A percentile compares a stretch with the other conserved stretches of the same genome.
phyloP scores from a whole-genome alignment of 129 eudicot genomes.

The Lactuca saligna region DNA sequence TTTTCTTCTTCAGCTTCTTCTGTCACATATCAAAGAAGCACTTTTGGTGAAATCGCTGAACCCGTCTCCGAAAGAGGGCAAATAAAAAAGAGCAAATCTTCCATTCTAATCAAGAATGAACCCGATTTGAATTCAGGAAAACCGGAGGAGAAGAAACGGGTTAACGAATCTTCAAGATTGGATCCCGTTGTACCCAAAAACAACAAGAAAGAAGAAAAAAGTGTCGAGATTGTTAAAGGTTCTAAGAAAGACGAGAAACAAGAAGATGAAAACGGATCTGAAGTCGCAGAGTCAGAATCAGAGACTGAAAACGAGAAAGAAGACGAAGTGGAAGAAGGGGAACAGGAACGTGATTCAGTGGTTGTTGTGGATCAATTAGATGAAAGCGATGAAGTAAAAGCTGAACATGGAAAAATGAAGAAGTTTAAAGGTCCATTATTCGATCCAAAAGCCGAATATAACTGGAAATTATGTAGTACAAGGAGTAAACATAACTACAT shows the following conservation, averaged over 20 bases:
- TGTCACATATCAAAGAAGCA: slow-evolving; percentile 72
- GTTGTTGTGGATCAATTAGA: slow-evolving; percentile 48
- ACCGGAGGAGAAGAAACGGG: slow-evolving; percentile 34
- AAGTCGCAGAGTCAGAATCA: slow-evolving; percentile 17
- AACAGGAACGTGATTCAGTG: slow-evolving; percentile 44
- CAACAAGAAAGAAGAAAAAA: slow-evolving; percentile 33
- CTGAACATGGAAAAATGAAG: slow-evolving; percentile 42
- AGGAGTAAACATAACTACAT: slow-evolving; percentile 96
- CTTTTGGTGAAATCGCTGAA: slow-evolving; percentile 80
- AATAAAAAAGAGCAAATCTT: slow-evolving; percentile 17
- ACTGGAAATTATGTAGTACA: slow-evolving; percentile 73
- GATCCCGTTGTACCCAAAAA: slow-evolving; percentile 23
- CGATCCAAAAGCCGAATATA: slow-evolving; percentile 71
- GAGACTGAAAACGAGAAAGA: slow-evolving; percentile 28
- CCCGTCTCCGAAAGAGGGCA: slow-evolving; percentile 48
- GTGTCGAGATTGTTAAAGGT: slow-evolving; percentile 36
- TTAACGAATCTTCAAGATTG: slow-evolving; percentile 48
- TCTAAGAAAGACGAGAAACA: slow-evolving; percentile 23
- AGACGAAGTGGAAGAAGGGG: slow-evolving; percentile 33
- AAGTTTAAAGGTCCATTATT: slow-evolving; percentile 67
- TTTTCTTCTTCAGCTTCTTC: slow-evolving; percentile 73
- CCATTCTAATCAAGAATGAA: slow-evolving; percentile 26
- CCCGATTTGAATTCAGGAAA: slow-evolving; percentile 39
- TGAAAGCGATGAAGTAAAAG: slow-evolving; percentile 27
- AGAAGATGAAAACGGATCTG: slow-evolving; percentile 24